These are phyloP conservation scores for Lentinula novae-zelandiae DNA, from an alignment of 1,284 basidiomycete species.

Conservation along the genomic window DNA sequence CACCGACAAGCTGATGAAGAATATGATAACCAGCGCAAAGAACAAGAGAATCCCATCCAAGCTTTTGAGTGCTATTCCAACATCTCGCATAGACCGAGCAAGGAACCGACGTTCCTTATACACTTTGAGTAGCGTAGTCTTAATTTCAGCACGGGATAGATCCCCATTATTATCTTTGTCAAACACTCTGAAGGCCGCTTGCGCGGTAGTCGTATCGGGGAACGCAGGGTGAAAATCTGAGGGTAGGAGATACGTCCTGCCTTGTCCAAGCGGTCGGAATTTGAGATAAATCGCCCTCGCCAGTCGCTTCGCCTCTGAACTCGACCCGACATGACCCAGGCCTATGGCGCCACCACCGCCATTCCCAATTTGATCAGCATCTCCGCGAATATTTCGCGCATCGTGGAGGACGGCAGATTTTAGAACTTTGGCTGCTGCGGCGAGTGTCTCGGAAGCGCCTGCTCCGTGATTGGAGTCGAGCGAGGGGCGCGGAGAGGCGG, in stretches of 20 bases:
- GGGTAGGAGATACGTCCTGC: conserved; percentile 58
- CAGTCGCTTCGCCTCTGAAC: conserved; percentile 70
- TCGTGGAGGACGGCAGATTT: conserved; percentile 70
- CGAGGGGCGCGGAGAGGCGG: conserved; percentile 15
- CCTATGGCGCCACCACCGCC: conserved; percentile 25
- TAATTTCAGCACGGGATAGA: conserved; percentile 74
- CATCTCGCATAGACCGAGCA: conserved; percentile 70
- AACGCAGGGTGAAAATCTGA: conserved; percentile 74
- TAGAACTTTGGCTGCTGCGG: conserved; percentile 59
- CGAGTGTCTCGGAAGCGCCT: conserved; percentile 35
- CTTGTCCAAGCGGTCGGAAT: conserved; percentile 47
- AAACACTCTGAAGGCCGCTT: conserved; percentile 71
- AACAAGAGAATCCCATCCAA: conserved; percentile 60
- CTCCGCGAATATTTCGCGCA: conserved; percentile 64
- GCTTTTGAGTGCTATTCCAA: conserved; percentile 58
- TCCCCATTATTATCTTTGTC: conserved; percentile 78
- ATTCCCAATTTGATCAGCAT: conserved; percentile 36
- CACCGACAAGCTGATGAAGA: conserved; percentile 70
- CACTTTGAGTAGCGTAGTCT: conserved; percentile 64
- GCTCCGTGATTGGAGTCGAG: conserved; percentile 12
- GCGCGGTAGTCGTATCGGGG: conserved; percentile 48
- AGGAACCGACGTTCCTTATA: conserved; percentile 75
- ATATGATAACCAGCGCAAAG: conserved; percentile 59
- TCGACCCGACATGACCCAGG: conserved; percentile 39
- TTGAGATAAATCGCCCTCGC: conserved; percentile 66